These are phyloP conservation scores for Trichophyton benhamiae DNA, from an alignment of 2,329 filamentous ascomycete species.

Conservation along the genomic window DNA sequence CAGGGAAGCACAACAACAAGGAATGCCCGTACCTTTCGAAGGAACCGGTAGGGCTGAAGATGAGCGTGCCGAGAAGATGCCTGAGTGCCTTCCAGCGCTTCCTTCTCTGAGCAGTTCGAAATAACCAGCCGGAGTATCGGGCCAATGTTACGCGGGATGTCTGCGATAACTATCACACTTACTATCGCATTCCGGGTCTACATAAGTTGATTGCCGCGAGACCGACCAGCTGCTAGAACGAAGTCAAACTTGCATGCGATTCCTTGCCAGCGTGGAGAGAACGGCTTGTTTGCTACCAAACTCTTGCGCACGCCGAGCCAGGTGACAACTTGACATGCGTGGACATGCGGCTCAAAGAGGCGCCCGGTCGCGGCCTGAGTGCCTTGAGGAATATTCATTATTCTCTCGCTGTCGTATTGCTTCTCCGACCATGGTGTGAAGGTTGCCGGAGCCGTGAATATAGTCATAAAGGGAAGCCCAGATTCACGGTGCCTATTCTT, in stretches of 20 bases:
- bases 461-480: too few species aligned
- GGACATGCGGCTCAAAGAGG: not conserved
- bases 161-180: too few species aligned
- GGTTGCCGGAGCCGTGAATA: not conserved
- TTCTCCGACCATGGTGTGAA: not conserved
- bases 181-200: not conserved
- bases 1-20: too few species aligned
- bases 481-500: not conserved
- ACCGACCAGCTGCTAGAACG: not conserved
- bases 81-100: too few species aligned
- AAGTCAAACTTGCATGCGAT: not conserved
- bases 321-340: not conserved
- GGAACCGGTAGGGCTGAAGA: too few species aligned
- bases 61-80: too few species aligned
- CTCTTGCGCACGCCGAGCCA: not conserved
- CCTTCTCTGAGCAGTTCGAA: too few species aligned
- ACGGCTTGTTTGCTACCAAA: too few species aligned
- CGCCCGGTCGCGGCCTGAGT: not conserved
- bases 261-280: not conserved
- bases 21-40: too few species aligned
- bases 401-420: not conserved
- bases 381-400: not conserved
- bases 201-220: not conserved
- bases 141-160: not conserved
- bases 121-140: not conserved